Base-by-base conservation (phyloP, 2,329 filamentous ascomycete genomes). In the Colletotrichum nymphaeae region DNA sequence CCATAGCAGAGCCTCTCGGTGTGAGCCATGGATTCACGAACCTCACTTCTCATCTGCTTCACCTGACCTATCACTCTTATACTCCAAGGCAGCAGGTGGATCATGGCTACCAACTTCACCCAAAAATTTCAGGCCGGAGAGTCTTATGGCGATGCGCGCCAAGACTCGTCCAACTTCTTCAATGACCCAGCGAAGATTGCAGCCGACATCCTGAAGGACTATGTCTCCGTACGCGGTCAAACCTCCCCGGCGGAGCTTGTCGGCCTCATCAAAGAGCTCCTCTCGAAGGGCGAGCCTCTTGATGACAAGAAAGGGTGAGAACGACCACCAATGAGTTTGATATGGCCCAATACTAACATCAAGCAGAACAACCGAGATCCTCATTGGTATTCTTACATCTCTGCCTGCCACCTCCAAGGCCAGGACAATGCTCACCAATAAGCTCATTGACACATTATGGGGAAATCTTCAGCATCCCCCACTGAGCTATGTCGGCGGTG, bases 281-380 rank as follows among this genome's bases (percentile, higher is more conserved):
- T 69, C 5, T 55, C 58, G 9, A 73, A 73, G 16, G 70, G 66
- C 5, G 83, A 88, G 55, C 86, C 86, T 8, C 81, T 90, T 19
- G 85, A 93, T 76, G 92, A 93, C 77, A 91, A 89, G 78, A 86
- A 84, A 60, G 80, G 81, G 82, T 84, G 76, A 78, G 78, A 37
- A 11, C 14, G 9, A 5, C 14, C 1, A 9, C 11, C 3, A 16
- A 11, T 42, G 19, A 14, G n/a, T 0, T 16, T 28, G 6, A 5
- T 5, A 8, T 56, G 16, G 2, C 2, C 2, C 32, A 19, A 7
- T 24, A 1, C 63, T 67, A 24, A 67, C 7, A 14, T 3, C 5
- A 2, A 1, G 32, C 58, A 85, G 83, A 26, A 83, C 81, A 9
- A 84, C 83, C 28, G 83, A 85, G 72, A 32, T 63, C 14, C 74